These are phyloP conservation scores for Hypocreales sp. DNA, from an alignment of 2,329 filamentous ascomycete genomes.

Conservation along the genomic window DNA sequence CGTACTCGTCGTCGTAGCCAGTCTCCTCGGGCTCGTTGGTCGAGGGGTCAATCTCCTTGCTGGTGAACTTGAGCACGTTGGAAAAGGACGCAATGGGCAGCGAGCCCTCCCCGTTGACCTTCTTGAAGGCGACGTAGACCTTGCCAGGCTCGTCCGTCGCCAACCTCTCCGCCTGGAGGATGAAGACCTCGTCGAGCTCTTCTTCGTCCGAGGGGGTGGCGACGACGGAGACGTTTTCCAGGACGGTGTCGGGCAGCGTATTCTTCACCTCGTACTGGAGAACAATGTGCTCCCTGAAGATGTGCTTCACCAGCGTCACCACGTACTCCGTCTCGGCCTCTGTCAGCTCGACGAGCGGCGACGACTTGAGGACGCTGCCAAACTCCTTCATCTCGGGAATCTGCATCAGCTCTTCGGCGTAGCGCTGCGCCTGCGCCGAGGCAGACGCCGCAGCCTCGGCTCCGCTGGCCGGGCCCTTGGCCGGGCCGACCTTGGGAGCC, in stretches of 20 bases:
- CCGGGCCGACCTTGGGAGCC: constrained; percentile 66
- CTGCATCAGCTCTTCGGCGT: constrained; percentile 70
- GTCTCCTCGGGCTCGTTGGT: constrained; percentile 83
- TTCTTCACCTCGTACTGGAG: constrained; percentile 97
- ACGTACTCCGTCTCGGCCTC: constrained; percentile 97
- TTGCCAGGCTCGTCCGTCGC: constrained; percentile 76
- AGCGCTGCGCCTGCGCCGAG: constrained; percentile 71
- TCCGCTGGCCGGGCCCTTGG: constrained; percentile 53
- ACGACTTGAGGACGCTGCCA: constrained; percentile 85
- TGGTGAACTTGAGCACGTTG: constrained; percentile 91
- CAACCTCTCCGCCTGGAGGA: constrained; percentile 75
- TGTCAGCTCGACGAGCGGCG: constrained; percentile 70
- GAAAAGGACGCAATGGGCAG: constrained; percentile 72
- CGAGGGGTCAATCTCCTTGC: constrained; percentile 92
- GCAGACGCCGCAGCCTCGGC: constrained; percentile 64
- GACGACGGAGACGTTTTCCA: constrained; percentile 78
- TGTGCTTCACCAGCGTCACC: constrained; percentile 83
- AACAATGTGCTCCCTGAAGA: constrained; percentile 95
- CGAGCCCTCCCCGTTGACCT: constrained; percentile 57
- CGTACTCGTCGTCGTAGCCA: constrained; percentile 96
- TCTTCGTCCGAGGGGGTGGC: constrained; percentile 71
- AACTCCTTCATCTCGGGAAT: constrained; percentile 88
- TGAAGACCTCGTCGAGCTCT: constrained; percentile 79
- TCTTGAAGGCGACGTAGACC: constrained; percentile 90
- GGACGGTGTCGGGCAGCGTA: constrained; percentile 76